Evolutionary conservation across 768 basidiomycete genomes (phyloP).

Genomic region (Imleria badia): DNA sequence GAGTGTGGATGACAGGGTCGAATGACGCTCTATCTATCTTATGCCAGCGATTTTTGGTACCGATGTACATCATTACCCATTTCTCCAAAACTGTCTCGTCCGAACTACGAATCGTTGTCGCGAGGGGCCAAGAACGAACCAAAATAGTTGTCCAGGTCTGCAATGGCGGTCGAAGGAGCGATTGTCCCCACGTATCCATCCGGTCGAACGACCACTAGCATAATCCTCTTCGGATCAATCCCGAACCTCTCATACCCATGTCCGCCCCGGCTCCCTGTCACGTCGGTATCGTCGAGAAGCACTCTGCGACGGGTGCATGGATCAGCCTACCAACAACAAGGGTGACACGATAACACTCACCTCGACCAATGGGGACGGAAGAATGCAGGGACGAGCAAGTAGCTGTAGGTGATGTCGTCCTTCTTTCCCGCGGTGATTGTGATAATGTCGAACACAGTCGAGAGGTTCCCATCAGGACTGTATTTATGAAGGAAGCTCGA

Average conservation of each 20-base stretch:
- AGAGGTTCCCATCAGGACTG: slow-evolving; percentile 14
- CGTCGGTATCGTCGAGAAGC: slow-evolving; percentile 34
- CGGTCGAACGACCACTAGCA: slow-evolving; percentile 24
- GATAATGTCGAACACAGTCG: slow-evolving; percentile 33
- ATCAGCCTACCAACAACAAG: neutral
- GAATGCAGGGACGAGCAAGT: slow-evolving; percentile 29
- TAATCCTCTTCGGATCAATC: too few species aligned
- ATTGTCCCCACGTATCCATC: slow-evolving; percentile 60
- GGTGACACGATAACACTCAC: neutral
- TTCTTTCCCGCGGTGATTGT: slow-evolving; percentile 32
- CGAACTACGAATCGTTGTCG: too few species aligned
- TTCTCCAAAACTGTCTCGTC: too few species aligned
- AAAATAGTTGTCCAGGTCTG: slow-evolving; percentile 49
- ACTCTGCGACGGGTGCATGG: slow-evolving; percentile 21
- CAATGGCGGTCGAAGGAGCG: slow-evolving; percentile 41
- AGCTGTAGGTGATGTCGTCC: slow-evolving; percentile 25
- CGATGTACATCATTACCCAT: too few species aligned
- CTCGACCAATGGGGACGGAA: slow-evolving; percentile 2
- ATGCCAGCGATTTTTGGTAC: too few species aligned
- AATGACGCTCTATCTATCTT: too few species aligned
- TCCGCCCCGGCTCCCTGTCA: slow-evolving; percentile 19
- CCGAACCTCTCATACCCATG: too few species aligned
- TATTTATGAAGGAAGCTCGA: slow-evolving; percentile 33
- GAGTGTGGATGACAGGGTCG: too few species aligned
- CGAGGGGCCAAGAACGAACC: too few species aligned